Conservation (phyloP, 805 yeast genomes). For the Starmera amethionina region DNA sequence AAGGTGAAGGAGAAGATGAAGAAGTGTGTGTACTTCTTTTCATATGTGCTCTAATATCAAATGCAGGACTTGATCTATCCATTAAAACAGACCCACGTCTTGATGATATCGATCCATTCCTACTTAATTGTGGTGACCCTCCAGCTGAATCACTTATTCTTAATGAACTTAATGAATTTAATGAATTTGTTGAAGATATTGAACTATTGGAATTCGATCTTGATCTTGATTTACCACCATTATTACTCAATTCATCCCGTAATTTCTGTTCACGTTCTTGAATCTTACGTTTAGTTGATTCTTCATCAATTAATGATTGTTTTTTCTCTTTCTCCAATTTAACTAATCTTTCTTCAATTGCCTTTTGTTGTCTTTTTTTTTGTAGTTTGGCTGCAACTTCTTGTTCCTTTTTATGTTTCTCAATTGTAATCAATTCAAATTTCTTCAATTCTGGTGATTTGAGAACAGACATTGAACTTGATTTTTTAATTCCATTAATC, state of each 20-base stretch:
- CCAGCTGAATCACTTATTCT: not conserved
- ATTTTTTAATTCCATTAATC: too few species aligned
- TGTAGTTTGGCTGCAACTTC: slow-evolving; percentile 11
- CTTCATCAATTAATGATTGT: slow-evolving; percentile 5
- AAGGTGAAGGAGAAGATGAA: too few species aligned
- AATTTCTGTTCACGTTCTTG: slow-evolving; percentile 12
- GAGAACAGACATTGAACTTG: not conserved
- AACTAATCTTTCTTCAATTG: slow-evolving; percentile 6
- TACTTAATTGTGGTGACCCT: not conserved
- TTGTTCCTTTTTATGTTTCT: slow-evolving; percentile 9
- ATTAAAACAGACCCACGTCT: slow-evolving; percentile 14
- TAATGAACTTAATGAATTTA: not conserved
- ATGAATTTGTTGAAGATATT: not conserved
- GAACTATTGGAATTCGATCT: not conserved
- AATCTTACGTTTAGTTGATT: slow-evolving; percentile 5
- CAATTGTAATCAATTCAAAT: slow-evolving; percentile 10
- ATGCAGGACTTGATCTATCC: slow-evolving; percentile 15
- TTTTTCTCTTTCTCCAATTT: slow-evolving; percentile 8
- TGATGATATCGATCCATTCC: slow-evolving; percentile 11
- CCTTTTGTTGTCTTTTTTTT: slow-evolving; percentile 8
- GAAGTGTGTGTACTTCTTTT: slow-evolving; percentile 8
- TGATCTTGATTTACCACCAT: not conserved
- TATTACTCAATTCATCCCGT: slow-evolving; percentile 12
- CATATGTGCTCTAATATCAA: slow-evolving; percentile 18
- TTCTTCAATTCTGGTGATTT: slow-evolving; percentile 4